Base-by-base conservation (phyloP, 176 grass and related monocot genomes). In the Poa annua region DNA sequence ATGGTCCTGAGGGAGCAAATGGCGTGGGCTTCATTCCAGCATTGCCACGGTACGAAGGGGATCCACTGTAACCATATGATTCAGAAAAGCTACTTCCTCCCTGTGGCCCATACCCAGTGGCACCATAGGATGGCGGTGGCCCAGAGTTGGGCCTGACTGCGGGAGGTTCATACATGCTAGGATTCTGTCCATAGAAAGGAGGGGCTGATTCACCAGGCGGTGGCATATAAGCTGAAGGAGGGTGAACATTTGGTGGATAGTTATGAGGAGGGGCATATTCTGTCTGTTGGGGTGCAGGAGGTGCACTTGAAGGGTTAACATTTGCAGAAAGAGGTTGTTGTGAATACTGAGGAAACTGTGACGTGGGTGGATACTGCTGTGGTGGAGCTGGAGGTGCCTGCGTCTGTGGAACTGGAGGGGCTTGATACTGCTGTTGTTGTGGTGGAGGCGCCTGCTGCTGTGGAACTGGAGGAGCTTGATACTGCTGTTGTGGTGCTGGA, bases 131-230 rank as follows among this genome's bases (percentile, higher is more conserved):
- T 52, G 75, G 64, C 4, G 86, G 78, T 56, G 90, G 88, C 20
- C 87, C 85, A 35, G 85, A 88, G 81, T 84, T 89, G 41, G 84
- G 56, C 68, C 80, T 89, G 34, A 47, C 55, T 60, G 84, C 75
- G 4, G 84, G 89, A 71, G 86, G 81, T 80, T 93, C 80, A 72
- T 91, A 90, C 79, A 91, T 85, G 74, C 74, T 75, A 76, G 81
- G 74, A 33, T 86, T 88, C 66, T 85, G 92, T 39, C 86, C 90
- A 76, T 92, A 94, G 82, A 89, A 91, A 66, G 90, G 93, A 62
- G 89, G 77, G 5, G 87, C 62, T 66, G 96, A 87, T 56, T 87
- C 87, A 85, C 80, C 81, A 68, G 80, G 59, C 0, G 71, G 88
- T 64, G 79, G 85, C 81, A 92, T 86, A 84, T 89, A 95, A 44